These are phyloP conservation scores for Rhizopus arrhizus DNA, from an alignment of 371 early-diverging fungal genomes.

Conservation along the genomic window DNA sequence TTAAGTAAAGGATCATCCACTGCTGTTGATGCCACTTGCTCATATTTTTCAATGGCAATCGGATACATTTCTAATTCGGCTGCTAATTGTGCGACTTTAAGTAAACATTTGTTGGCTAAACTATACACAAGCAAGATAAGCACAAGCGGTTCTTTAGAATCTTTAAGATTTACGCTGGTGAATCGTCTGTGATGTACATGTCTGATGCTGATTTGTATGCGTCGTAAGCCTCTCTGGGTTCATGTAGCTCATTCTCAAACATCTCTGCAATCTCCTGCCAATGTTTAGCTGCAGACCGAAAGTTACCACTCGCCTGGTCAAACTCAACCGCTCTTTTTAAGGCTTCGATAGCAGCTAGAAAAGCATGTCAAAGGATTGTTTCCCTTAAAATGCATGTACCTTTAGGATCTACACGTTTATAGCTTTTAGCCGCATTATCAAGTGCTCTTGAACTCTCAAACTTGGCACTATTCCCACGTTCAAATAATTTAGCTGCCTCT, in stretches of 20 bases:
- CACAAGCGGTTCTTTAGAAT: neutral
- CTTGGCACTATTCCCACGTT: constrained; percentile 71
- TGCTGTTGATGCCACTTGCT: constrained; percentile 77
- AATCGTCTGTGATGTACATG: constrained; percentile 91
- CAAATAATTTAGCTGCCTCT: constrained; percentile 69
- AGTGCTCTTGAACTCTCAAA: constrained; percentile 62
- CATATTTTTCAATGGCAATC: constrained; percentile 87
- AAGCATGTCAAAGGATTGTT: neutral
- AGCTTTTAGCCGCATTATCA: constrained; percentile 88
- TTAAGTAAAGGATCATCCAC: constrained; percentile 89
- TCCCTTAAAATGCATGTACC: constrained; percentile 46
- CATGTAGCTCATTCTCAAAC: constrained; percentile 83
- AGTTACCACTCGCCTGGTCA: constrained; percentile 84
- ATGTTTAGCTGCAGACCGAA: constrained; percentile 88
- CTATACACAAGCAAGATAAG: constrained; percentile 37
- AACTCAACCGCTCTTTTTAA: constrained; percentile 78
- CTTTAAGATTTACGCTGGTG: constrained; percentile 72
- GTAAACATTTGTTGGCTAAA: constrained; percentile 84
- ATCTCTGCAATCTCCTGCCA: constrained; percentile 91
- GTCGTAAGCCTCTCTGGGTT: constrained; percentile 77
- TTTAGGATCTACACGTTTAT: constrained; percentile 80
- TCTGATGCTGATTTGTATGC: constrained; percentile 91
- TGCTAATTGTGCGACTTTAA: constrained; percentile 91
- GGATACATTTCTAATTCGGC: constrained; percentile 87
- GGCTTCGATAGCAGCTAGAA: constrained; percentile 73